Conservation (phyloP, 2,329 filamentous ascomycete genomes). For the Trichoderma sp. region DNA sequence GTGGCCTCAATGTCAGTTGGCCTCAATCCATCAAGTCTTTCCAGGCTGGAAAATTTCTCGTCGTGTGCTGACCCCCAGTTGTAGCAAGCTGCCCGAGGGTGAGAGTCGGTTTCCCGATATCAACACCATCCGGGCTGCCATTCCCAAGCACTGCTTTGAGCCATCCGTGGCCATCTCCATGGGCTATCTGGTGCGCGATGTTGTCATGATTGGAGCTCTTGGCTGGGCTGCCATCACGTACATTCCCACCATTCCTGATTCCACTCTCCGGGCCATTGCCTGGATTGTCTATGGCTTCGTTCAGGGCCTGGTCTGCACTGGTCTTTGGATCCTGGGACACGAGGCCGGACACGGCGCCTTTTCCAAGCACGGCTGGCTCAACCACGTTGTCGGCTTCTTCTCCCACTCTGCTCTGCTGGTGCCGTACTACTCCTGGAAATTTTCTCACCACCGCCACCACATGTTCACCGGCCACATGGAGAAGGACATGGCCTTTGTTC, state of each 20-base stretch:
- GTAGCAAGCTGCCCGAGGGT: constrained; percentile 16
- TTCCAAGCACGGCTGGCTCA: constrained; percentile 54
- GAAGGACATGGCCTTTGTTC: constrained; percentile 36
- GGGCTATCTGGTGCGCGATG: constrained; percentile 55
- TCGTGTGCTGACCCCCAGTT: neutral
- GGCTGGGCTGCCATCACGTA: constrained; percentile 52
- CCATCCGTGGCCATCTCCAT: constrained; percentile 25
- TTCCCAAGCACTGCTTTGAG: constrained; percentile 61
- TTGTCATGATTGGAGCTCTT: constrained; percentile 48
- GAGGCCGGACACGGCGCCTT: constrained; percentile 71
- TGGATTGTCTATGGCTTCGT: constrained; percentile 55
- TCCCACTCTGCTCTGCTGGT: constrained; percentile 66
- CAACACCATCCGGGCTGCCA: constrained; percentile 37
- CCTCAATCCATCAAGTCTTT: neutral
- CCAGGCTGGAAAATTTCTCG: neutral
- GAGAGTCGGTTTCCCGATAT: constrained; percentile 18
- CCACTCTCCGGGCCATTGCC: neutral
- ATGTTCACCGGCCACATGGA: constrained; percentile 66
- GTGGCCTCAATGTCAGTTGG: constrained; percentile 15
- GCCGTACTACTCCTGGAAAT: constrained; percentile 73
- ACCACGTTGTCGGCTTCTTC: constrained; percentile 61
- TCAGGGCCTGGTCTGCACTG: constrained; percentile 65
- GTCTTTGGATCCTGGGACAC: constrained; percentile 69
- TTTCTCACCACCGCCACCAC: constrained; percentile 68
- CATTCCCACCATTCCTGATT: constrained; percentile 50